phyloP scores from a whole-genome alignment of 306 rosid species.

The Pyrus betulifolia region DNA sequence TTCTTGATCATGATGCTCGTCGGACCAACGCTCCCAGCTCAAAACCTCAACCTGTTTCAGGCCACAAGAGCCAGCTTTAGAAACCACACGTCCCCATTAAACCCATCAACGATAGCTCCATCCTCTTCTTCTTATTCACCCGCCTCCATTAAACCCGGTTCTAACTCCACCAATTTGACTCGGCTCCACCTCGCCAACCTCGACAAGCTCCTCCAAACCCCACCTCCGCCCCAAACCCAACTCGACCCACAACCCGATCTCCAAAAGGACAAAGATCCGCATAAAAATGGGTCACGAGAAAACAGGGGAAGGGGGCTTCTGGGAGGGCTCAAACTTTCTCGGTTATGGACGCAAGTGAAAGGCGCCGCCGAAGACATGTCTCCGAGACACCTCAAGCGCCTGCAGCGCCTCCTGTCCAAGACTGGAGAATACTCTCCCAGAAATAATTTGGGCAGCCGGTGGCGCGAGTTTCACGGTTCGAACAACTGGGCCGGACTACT shows the following conservation, averaged over 20 bases:
- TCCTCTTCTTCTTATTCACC: constrained; percentile 17
- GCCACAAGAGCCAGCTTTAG: constrained; percentile 43
- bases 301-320: constrained; percentile 40
- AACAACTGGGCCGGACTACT: constrained; percentile 75
- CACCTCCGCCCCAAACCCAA: constrained; percentile 7
- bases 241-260: constrained; percentile 5
- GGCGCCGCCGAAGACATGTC: constrained; percentile 78
- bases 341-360: constrained; percentile 57
- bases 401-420: constrained; percentile 58
- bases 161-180: constrained; percentile 19
- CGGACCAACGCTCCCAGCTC: constrained; percentile 37
- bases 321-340: constrained; percentile 43
- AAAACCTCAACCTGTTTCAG: constrained; percentile 35
- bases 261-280: not conserved
- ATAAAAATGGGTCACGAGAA: constrained; percentile 1
- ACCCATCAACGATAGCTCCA: constrained; percentile 29
- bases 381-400: constrained; percentile 54
- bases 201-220: constrained; percentile 54
- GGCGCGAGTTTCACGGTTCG: constrained; percentile 80
- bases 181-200: constrained; percentile 64
- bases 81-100: constrained; percentile 41
- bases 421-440: constrained; percentile 71
- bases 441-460: constrained; percentile 44
- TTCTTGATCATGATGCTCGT: constrained; percentile 34
- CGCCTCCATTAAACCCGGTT: not conserved